phyloP scores from a whole-genome alignment of 495 filamentous ascomycete genomes.

The Lophiotrema nucula region DNA sequence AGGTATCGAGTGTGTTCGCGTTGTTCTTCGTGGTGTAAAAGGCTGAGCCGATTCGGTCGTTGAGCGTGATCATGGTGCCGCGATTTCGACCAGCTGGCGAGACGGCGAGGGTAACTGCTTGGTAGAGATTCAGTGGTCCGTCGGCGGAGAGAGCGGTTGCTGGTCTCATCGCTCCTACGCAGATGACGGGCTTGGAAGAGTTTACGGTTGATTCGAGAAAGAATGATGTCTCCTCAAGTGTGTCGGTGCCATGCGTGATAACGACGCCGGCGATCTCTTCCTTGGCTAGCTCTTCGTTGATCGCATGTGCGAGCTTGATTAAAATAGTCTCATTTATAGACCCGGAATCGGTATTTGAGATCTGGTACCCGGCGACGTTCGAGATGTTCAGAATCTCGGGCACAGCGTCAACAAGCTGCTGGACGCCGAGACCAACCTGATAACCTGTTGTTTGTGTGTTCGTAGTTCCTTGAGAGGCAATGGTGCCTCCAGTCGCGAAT shows the following conservation, averaged over 20 bases:
- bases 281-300: conserved; percentile 46
- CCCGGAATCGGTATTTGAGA: conserved; percentile 44
- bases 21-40: conserved; percentile 54
- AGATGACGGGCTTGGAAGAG: conserved; percentile 49
- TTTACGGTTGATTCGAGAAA: conserved; percentile 51
- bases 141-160: conserved; percentile 53
- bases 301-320: conserved; percentile 44
- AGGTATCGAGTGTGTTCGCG: conserved; percentile 53
- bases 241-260: conserved; percentile 54
- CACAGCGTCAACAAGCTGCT: conserved; percentile 44
- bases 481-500: conserved; percentile 53
- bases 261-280: conserved; percentile 48
- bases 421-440: conserved; percentile 46
- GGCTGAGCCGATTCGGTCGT: conserved; percentile 51
- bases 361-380: conserved; percentile 52
- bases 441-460: conserved; percentile 52
- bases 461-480: conserved; percentile 46
- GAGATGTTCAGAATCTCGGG: conserved; percentile 48
- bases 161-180: conserved; percentile 53
- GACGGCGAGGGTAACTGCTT: conserved; percentile 49
- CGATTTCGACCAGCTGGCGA: conserved; percentile 39
- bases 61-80: conserved; percentile 51
- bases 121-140: conserved; percentile 52
- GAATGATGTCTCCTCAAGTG: conserved; percentile 53
- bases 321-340: conserved; percentile 47